These are phyloP conservation scores for Teunomyces cretensis DNA, from an alignment of 805 yeast species.

Conservation along the genomic window DNA sequence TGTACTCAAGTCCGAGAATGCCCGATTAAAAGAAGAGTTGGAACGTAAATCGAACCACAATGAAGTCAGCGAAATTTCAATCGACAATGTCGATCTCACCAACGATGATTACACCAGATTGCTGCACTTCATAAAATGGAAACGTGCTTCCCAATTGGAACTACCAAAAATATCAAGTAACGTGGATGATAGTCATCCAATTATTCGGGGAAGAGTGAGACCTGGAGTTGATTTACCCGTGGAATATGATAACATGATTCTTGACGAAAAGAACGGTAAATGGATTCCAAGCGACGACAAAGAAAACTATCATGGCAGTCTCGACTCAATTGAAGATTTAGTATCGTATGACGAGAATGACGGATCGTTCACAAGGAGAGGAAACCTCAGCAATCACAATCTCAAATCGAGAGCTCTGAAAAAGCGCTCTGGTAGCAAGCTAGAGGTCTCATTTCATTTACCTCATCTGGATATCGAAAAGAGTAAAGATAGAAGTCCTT, in stretches of 20 bases:
- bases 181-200: conserved; percentile 1
- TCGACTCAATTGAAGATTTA: conserved; percentile 42
- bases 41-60: conserved; percentile 2
- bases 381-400: neutral
- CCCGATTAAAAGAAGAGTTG: conserved; percentile 10
- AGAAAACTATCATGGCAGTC: conserved; percentile 24
- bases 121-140: conserved; percentile 34
- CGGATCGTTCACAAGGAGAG: conserved; percentile 1
- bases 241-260: conserved; percentile 29
- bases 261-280: conserved; percentile 18
- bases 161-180: conserved; percentile 18
- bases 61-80: conserved; percentile 13
- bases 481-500: conserved; percentile 11
- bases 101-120: conserved; percentile 14
- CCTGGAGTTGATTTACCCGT: conserved; percentile 35
- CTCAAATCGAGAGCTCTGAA: conserved; percentile 3
- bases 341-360: conserved; percentile 13
- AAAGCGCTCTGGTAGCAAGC: conserved; percentile 15
- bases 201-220: conserved; percentile 31
- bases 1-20: conserved; percentile 17
- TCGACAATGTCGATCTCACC: conserved; percentile 23
- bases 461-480: conserved; percentile 23
- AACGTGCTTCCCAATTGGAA: conserved; percentile 36
- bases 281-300: conserved; percentile 23
- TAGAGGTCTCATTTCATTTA: conserved; percentile 43